These are phyloP conservation scores for Teunomyces gatunensis DNA, from an alignment of 805 yeast genomes.

Conservation along the genomic window DNA sequence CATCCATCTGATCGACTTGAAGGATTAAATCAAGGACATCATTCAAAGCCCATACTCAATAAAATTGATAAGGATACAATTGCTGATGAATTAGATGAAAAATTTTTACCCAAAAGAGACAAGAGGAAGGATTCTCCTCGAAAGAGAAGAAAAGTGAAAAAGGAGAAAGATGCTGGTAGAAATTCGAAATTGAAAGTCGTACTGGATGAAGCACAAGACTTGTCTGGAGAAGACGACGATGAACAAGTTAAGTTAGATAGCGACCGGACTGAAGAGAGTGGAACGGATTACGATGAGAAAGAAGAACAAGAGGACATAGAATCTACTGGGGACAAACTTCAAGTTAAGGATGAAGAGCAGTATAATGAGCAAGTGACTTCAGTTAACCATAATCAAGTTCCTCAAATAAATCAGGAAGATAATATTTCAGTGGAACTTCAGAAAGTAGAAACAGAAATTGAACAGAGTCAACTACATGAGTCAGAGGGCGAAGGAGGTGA, in stretches of 20 bases:
- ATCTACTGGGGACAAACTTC: neutral
- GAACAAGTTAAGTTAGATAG: neutral
- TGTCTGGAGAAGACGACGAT: neutral
- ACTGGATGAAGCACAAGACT: slow-evolving; percentile 9
- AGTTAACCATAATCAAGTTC: neutral
- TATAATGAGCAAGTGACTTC: slow-evolving; percentile 3
- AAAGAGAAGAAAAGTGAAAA: slow-evolving; percentile 8
- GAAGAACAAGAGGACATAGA: neutral
- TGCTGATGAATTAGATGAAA: slow-evolving; percentile 17
- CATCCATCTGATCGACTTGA: slow-evolving; percentile 9
- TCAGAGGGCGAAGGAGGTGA: slow-evolving; percentile 8
- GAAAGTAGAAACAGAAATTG: slow-evolving; percentile 3
- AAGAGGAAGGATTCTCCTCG: slow-evolving; percentile 12
- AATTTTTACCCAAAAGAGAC: slow-evolving; percentile 10
- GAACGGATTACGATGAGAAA: neutral
- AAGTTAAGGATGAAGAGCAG: slow-evolving; percentile 4
- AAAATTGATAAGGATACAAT: slow-evolving; percentile 16
- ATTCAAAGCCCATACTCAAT: slow-evolving; percentile 13
- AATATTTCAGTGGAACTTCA: neutral
- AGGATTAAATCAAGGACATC: slow-evolving; percentile 16
- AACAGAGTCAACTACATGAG: slow-evolving; percentile 2
- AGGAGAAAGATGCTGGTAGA: slow-evolving; percentile 7
- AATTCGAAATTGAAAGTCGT: slow-evolving; percentile 8
- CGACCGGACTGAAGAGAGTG: neutral
- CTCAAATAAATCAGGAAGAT: neutral